Percentiles rank a stretch among this genome's conserved stretches.
These are phyloP conservation scores for Acidomyces sp. DNA, from an alignment of 495 filamentous ascomycete species.

Conservation along the genomic window DNA sequence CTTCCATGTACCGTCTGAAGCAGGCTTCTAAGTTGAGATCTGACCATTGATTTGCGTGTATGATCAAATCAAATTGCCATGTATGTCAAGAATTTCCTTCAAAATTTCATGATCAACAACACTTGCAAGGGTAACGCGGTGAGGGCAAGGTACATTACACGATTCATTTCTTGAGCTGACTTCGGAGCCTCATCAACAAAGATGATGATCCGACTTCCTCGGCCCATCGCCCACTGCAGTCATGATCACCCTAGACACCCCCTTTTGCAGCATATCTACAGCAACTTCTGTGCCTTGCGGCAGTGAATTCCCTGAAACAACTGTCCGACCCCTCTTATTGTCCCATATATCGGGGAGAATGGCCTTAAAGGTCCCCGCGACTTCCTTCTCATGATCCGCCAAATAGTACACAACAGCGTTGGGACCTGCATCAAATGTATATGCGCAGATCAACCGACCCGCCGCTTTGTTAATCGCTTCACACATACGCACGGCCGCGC, in stretches of 20 bases:
- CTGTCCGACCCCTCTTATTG: conserved; percentile 33
- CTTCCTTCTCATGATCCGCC: conserved; percentile 55
- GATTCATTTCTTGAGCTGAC: not conserved
- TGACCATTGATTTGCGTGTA: no score
- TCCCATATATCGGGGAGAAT: conserved; percentile 37
- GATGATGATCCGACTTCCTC: conserved; percentile 57
- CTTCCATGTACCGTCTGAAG: no score
- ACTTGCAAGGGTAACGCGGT: not conserved
- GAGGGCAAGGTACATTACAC: no score
- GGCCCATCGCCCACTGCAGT: conserved; percentile 89
- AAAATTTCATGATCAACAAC: no score
- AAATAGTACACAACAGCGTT: conserved; percentile 94
- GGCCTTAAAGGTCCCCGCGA: conserved; percentile 57
- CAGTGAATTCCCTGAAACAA: conserved; percentile 37
- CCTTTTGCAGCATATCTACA: conserved; percentile 49
- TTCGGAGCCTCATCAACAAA: conserved; percentile 31
- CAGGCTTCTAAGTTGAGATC: no score
- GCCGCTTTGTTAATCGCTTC: conserved; percentile 65
- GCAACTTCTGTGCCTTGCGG: conserved; percentile 37
- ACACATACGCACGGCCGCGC: conserved; percentile 73
- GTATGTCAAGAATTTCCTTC: no score
- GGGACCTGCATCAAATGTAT: conserved; percentile 95
- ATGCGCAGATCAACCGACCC: conserved; percentile 66
- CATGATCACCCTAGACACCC: conserved; percentile 76
- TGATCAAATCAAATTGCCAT: no score